These are phyloP conservation scores for Pyrenochaeta sp. DNA, from an alignment of 2,329 filamentous ascomycete species.

Conservation along the genomic window DNA sequence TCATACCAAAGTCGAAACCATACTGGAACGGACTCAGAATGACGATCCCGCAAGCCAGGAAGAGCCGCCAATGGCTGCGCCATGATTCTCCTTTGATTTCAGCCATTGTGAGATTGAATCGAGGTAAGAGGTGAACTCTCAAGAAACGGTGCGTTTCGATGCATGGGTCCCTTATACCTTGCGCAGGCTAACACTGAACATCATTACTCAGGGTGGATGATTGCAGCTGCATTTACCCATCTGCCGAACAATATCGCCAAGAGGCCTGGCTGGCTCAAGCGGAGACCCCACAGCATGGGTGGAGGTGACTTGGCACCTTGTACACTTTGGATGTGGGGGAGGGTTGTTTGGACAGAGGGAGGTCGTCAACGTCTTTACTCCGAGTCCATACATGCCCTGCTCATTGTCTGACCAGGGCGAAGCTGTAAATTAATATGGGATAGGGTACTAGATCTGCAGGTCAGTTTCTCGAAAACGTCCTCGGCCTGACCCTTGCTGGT, in stretches of 20 bases:
- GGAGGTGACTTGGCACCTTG: slow-evolving; percentile 27
- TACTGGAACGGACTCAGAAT: slow-evolving; percentile 63
- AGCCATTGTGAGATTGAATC: slow-evolving; percentile 24
- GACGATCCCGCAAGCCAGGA: slow-evolving; percentile 59
- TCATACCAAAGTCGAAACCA: slow-evolving; percentile 62
- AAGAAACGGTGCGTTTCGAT: slow-evolving; percentile 13
- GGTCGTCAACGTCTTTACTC: not conserved
- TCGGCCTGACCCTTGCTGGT: not conserved
- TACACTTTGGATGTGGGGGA: slow-evolving; percentile 38
- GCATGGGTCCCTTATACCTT: slow-evolving; percentile 28
- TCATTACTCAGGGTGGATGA: slow-evolving; percentile 23
- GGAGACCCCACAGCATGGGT: slow-evolving; percentile 41
- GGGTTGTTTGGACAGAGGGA: slow-evolving; percentile 10
- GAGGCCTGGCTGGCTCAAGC: slow-evolving; percentile 10
- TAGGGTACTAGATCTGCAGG: not conserved
- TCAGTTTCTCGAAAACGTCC: not conserved
- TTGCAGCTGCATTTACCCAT: slow-evolving; percentile 36
- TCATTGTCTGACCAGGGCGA: slow-evolving; percentile 6
- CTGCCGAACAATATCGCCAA: slow-evolving; percentile 37
- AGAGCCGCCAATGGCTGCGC: slow-evolving; percentile 54
- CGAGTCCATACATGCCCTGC: not conserved
- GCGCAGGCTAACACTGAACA: slow-evolving; percentile 12
- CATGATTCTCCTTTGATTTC: slow-evolving; percentile 35
- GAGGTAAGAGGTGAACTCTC: slow-evolving; percentile 2
- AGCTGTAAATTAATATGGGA: not conserved